These are phyloP conservation scores for Ambispora gerdemannii DNA, from an alignment of 192 early-diverging fungal species.

Conservation along the genomic window DNA sequence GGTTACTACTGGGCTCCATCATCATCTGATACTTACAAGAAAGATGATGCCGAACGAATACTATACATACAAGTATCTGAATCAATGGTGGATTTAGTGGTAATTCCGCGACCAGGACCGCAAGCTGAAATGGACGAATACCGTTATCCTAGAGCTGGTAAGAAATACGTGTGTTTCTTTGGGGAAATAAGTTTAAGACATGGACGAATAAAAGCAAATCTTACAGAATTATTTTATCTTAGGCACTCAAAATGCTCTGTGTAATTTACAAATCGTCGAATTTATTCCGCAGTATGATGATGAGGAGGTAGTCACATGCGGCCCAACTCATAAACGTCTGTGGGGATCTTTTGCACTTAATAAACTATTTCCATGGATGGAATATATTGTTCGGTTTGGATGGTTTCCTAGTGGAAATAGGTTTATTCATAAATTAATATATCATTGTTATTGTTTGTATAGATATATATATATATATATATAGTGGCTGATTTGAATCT, in stretches of 20 bases:
- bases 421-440: conserved; percentile 29
- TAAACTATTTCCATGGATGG: conserved; percentile 60
- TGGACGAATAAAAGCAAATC: too few relatives aligned
- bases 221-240: too few relatives aligned
- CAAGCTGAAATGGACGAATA: conserved; percentile 47
- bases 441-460: neutral
- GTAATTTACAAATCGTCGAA: conserved; percentile 52
- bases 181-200: too few relatives aligned
- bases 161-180: too few relatives aligned
- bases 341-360: conserved; percentile 41
- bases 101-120: conserved; percentile 43
- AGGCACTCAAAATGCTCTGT: conserved; percentile 55
- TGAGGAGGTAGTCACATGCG: conserved; percentile 30
- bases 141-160: conserved; percentile 55
- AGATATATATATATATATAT: neutral
- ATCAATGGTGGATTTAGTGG: conserved; percentile 51
- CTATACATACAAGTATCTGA: conserved; percentile 60
- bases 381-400: conserved; percentile 64
- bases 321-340: conserved; percentile 45
- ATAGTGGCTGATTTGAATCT: neutral
- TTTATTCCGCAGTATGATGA: conserved; percentile 40
- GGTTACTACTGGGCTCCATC: conserved; percentile 60
- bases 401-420: conserved; percentile 58
- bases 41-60: conserved; percentile 43
- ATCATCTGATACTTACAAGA: neutral